Base-by-base conservation (phyloP, 768 basidiomycete species). In the Clitopilus hobsonii region DNA sequence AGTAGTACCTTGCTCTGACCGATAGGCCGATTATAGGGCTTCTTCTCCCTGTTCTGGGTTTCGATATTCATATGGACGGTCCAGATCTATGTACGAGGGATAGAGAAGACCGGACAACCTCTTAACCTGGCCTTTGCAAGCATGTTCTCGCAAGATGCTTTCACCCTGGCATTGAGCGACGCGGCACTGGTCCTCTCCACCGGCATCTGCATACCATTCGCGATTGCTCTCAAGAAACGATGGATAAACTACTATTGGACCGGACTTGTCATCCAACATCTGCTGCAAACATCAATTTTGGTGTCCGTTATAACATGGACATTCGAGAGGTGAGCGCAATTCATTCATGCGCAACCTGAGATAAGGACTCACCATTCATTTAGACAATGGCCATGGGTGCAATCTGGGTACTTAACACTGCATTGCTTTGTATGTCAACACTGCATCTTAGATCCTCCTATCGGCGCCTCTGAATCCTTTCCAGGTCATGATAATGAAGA, bases 321-420 rank as follows among this genome's bases (percentile, higher is more conserved):
- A 0, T 95, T 91, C 66, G 85, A 95, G 60, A 72, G 89, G 90
- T 84, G 57, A 54, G 76, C 60, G 48, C 26, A 8, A 13, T 45
- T 45, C 32, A 1, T 23, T 14, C n/a, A n/a, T n/a, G n/a, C n/a
- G n/a, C n/a, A n/a, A n/a, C n/a, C 8, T 36, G 20, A 25, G 8
- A 14, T 50, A 10, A 56, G 38, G 51, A 48, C 18, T 10, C 20
- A n/a, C 32, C 28, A 38, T 45, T 18, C 41, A 41, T 10, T 41
- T 56, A 90, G 94, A 51, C 81, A 94, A 62, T 98, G 95, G 95
- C 94, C 93, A 29, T 98, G 95, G 95, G 95, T 98, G 5, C 95
- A 98, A 66, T 91, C 89, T 5, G 94, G 92, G 5, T 95, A 89
- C 69, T 73, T 94, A 49, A 95, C 89, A 0, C 69, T 94, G 49